These are phyloP conservation scores for Claviceps sp. DNA, from an alignment of 2,329 filamentous ascomycete genomes.

Conservation along the genomic window DNA sequence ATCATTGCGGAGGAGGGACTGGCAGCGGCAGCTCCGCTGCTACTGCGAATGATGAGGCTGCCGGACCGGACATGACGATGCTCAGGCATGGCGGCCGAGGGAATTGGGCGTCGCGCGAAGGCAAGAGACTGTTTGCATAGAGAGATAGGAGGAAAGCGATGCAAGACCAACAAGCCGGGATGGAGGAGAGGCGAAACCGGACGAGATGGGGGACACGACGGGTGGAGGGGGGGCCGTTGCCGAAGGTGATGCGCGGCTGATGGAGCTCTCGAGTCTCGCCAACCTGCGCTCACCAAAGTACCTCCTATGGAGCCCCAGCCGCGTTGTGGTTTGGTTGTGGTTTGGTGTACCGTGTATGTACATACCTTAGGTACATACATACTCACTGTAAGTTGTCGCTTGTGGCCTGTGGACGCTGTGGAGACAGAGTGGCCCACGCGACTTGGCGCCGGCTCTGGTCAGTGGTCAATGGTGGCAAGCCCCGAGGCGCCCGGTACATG, in stretches of 20 bases:
- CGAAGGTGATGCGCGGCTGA: not conserved
- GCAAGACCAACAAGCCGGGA: constrained; percentile 2
- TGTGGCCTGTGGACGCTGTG: no score
- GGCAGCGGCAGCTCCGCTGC: constrained; percentile 12
- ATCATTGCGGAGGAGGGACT: constrained; percentile 14
- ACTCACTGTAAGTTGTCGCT: no score
- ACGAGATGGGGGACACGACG: constrained; percentile 3
- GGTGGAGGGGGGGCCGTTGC: constrained; percentile 7
- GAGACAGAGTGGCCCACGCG: no score
- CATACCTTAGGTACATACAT: no score
- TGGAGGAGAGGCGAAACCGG: constrained; percentile 5
- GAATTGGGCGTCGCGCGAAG: constrained; percentile 6
- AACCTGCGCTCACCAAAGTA: no score
- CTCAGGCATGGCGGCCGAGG: constrained; percentile 28
- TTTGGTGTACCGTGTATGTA: no score
- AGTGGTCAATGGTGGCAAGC: no score
- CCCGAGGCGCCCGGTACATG: no score
- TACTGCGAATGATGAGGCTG: constrained; percentile 39
- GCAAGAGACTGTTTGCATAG: constrained; percentile 2
- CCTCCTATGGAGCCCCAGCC: no score
- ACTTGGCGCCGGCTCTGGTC: no score
- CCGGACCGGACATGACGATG: constrained; percentile 44
- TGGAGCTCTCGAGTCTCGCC: no score
- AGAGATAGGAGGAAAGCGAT: constrained; percentile 4
- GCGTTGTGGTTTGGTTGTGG: no score